Evolutionary conservation across 345 rosid genomes (phyloP).

Genomic region (Gossypium sturtianum): DNA sequence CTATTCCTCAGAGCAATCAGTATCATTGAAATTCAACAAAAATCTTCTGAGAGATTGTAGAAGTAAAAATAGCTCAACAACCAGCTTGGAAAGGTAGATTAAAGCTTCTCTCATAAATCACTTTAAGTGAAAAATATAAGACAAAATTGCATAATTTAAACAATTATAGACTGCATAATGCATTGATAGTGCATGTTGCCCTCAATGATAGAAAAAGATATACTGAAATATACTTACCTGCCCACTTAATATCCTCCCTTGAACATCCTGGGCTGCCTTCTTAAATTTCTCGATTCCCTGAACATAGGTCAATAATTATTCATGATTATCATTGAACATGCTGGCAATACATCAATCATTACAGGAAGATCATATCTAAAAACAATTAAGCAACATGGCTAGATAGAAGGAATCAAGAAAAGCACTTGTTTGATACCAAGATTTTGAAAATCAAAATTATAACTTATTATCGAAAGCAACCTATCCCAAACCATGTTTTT

Average conservation of each 20-base stretch:
- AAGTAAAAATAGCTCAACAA: not conserved
- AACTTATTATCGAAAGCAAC: not conserved
- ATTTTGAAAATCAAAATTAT: not conserved
- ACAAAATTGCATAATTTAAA: not conserved
- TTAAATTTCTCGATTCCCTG: conserved; percentile 96
- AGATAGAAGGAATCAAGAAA: not conserved
- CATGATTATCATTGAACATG: not conserved
- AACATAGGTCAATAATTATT: conserved; percentile 16
- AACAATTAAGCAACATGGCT: not conserved
- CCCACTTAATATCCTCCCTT: conserved; percentile 70
- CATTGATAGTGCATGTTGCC: not conserved
- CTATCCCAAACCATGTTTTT: not conserved
- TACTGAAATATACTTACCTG: conserved; percentile 38
- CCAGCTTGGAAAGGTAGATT: not conserved
- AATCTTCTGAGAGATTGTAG: not conserved
- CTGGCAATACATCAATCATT: not conserved
- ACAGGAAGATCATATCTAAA: not conserved
- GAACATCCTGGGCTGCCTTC: conserved; percentile 80
- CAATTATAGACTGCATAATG: not conserved
- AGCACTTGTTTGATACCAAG: not conserved
- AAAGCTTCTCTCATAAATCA: conserved; percentile 1
- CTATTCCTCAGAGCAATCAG: not conserved
- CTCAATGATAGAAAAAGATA: not conserved
- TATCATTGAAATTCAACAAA: not conserved
- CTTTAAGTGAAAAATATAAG: not conserved